A percentile compares a stretch with the other conserved stretches of the same genome.
phyloP scores from a whole-genome alignment of 495 filamentous ascomycete species.

The Xanthoparmelia taractica region DNA sequence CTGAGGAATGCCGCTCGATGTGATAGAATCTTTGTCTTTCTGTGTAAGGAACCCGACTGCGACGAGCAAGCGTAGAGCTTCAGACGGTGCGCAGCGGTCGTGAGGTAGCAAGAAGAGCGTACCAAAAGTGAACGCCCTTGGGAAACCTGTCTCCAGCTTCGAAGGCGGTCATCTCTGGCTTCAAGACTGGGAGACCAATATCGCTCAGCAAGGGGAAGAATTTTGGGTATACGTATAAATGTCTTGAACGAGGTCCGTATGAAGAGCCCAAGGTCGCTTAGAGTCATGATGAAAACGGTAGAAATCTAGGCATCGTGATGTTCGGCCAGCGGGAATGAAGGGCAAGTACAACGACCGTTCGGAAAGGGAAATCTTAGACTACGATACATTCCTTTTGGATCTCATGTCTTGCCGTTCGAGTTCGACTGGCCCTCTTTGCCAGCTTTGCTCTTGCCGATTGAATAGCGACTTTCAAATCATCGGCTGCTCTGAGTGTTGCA shows the following conservation, averaged over 20 bases:
- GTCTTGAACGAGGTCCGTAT: too few relatives aligned
- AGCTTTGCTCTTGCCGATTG: neutral
- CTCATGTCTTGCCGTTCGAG: neutral
- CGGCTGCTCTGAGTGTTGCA: neutral
- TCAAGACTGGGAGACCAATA: neutral
- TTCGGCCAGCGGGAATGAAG: too few relatives aligned
- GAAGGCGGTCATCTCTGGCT: slow-evolving; percentile 51
- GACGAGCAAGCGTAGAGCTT: neutral
- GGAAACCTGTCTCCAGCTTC: slow-evolving; percentile 81
- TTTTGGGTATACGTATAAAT: neutral
- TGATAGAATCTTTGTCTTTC: slow-evolving; percentile 56
- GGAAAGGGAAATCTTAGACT: neutral
- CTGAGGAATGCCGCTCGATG: slow-evolving; percentile 69
- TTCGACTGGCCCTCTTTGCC: neutral
- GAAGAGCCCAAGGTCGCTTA: too few relatives aligned
- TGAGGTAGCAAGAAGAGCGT: slow-evolving; percentile 28
- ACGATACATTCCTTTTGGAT: neutral
- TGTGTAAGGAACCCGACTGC: slow-evolving; percentile 64
- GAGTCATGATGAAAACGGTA: too few relatives aligned
- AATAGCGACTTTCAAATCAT: neutral
- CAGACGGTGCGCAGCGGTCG: neutral
- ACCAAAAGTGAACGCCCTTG: slow-evolving; percentile 66
- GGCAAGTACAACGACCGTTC: neutral
- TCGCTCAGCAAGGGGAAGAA: neutral
- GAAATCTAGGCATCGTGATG: too few relatives aligned